Percentiles rank a stretch among this genome's conserved stretches.
phyloP scores from a whole-genome alignment of 106 monocot genomes.

The Allium sativum region DNA sequence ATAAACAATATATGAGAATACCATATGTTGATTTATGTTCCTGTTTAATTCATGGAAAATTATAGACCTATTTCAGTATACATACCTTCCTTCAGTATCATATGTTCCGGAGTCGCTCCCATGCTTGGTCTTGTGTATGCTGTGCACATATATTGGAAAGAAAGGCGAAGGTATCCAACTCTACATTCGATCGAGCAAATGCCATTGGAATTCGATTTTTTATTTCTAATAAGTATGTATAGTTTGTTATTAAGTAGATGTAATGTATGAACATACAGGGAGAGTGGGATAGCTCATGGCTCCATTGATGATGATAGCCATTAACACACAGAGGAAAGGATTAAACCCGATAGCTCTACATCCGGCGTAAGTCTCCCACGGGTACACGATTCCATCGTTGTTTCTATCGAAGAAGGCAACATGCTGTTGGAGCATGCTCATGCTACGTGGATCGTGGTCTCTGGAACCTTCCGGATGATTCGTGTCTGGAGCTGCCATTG shows the following conservation, averaged over 20 bases:
- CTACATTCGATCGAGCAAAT: slow-evolving; percentile 4
- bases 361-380: slow-evolving; percentile 83
- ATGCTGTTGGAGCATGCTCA: slow-evolving; percentile 41
- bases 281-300: slow-evolving; percentile 54
- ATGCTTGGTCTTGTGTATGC: slow-evolving; percentile 75
- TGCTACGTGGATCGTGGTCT: background rate
- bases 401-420: slow-evolving; percentile 74
- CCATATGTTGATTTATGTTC: background rate
- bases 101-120: slow-evolving; percentile 75
- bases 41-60: background rate
- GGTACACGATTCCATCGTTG: slow-evolving; percentile 68
- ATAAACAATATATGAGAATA: background rate
- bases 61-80: background rate
- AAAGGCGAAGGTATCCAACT: slow-evolving; percentile 54
- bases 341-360: slow-evolving; percentile 70
- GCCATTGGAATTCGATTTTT: no score
- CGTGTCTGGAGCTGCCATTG: slow-evolving; percentile 45
- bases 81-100: slow-evolving; percentile 72
- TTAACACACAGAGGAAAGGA: slow-evolving; percentile 38
- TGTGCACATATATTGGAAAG: slow-evolving; percentile 53
- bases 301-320: slow-evolving; percentile 42
- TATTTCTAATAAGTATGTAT: background rate
- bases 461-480: slow-evolving; percentile 32
- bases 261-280: slow-evolving; percentile 32
- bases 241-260: background rate